phyloP scores from a whole-genome alignment of 139 green algal genomes.

The Microglena sp. region DNA sequence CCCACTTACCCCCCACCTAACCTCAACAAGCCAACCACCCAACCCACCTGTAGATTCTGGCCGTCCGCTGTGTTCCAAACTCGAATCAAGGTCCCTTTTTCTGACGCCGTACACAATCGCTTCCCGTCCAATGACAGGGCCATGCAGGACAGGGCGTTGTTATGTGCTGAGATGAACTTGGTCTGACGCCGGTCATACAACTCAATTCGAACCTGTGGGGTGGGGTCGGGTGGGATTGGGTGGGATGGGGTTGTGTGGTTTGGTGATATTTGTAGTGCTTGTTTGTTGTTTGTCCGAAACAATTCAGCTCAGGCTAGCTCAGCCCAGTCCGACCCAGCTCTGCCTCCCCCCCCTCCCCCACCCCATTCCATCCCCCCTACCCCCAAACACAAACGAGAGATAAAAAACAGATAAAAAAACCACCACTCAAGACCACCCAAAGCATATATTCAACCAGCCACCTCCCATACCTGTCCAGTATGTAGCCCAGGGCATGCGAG shows the following conservation, averaged over 20 bases:
- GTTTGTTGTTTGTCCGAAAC: no score
- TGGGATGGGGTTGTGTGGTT: not conserved
- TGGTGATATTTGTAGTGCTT: not conserved
- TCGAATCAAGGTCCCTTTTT: constrained; percentile 83
- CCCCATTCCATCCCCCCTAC: no score
- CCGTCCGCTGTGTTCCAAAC: constrained; percentile 82
- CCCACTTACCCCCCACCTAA: no score
- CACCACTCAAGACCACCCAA: no score
- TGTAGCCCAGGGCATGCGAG: constrained; percentile 89
- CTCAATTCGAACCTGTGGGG: constrained; percentile 84
- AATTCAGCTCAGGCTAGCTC: no score
- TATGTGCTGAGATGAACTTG: constrained; percentile 86
- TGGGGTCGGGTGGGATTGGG: no score
- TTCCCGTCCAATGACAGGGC: constrained; percentile 62
- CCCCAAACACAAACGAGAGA: no score
- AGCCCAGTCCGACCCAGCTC: no score
- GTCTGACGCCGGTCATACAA: constrained; percentile 82
- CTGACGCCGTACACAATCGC: constrained; percentile 79
- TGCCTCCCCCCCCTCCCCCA: no score
- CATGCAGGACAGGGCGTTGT: constrained; percentile 63
- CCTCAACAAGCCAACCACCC: not conserved
- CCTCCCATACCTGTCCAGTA: constrained; percentile 61
- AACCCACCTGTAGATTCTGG: constrained; percentile 55
- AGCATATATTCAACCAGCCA: no score
- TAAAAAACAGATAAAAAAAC: no score